Evolutionary conservation across 1,284 basidiomycete species (phyloP).

Genomic region (Mrakiaceae sp.): DNA sequence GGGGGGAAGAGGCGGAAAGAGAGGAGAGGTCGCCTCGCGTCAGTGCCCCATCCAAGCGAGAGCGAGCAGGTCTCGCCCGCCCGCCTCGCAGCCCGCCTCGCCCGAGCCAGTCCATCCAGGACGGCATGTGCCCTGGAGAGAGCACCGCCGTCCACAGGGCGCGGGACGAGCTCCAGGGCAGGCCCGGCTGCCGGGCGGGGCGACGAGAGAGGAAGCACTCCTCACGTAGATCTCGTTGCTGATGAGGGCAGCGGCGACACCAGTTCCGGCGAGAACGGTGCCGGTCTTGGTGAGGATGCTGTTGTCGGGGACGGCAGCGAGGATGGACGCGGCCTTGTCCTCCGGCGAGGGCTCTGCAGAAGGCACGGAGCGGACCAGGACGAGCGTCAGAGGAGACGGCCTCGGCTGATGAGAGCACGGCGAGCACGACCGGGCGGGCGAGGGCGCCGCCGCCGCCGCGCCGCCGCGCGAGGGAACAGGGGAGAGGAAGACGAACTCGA

Average conservation of each 20-base stretch:
- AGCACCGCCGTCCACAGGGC: too few species aligned
- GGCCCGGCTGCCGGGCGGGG: too few species aligned
- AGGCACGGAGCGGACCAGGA: neutral
- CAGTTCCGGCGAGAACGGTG: slow-evolving; percentile 80
- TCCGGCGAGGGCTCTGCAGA: slow-evolving; percentile 48
- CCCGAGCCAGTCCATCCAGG: neutral
- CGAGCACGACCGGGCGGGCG: too few species aligned
- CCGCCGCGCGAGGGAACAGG: too few species aligned
- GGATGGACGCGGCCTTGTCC: slow-evolving; percentile 79
- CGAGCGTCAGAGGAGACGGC: slow-evolving; percentile 24
- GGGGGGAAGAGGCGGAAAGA: neutral
- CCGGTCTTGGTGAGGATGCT: slow-evolving; percentile 91
- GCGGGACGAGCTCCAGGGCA: too few species aligned
- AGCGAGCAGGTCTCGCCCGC: neutral
- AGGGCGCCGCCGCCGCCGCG: too few species aligned
- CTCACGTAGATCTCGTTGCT: slow-evolving; percentile 86
- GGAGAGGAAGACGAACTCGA: too few species aligned
- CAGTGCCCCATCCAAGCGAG: neutral
- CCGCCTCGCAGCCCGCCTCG: neutral
- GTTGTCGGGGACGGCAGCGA: slow-evolving; percentile 84
- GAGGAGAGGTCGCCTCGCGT: neutral
- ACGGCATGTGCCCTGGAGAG: too few species aligned
- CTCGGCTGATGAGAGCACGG: too few species aligned
- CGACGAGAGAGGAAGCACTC: slow-evolving; percentile 3
- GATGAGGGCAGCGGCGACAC: slow-evolving; percentile 82